phyloP scores from a whole-genome alignment of 2,329 filamentous ascomycete genomes.

The Teratosphaeria pseudoeucalypti region DNA sequence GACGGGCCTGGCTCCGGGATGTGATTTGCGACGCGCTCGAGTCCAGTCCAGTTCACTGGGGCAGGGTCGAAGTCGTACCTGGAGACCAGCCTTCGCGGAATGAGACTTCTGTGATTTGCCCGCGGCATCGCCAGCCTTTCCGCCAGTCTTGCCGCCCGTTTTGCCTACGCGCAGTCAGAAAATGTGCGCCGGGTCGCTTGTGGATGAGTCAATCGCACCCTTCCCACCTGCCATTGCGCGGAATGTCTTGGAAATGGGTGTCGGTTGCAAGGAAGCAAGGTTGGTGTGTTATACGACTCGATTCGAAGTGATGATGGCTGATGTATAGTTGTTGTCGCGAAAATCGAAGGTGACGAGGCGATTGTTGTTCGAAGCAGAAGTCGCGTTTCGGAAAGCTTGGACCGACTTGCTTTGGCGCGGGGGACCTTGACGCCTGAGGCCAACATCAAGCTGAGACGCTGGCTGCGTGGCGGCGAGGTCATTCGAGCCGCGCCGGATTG shows the following conservation, averaged over 20 bases:
- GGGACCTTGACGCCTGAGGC: background rate
- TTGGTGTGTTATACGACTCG: background rate
- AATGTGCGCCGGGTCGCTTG: conserved; percentile 10
- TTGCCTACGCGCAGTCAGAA: conserved; percentile 34
- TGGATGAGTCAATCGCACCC: conserved; percentile 54
- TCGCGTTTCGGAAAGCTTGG: background rate
- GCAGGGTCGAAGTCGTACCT: conserved; percentile 53
- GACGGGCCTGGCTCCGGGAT: conserved; percentile 4
- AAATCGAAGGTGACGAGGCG: background rate
- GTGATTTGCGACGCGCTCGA: conserved; percentile 20
- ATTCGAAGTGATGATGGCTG: background rate
- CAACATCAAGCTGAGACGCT: background rate
- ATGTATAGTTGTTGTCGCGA: background rate
- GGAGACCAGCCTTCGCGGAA: conserved; percentile 86
- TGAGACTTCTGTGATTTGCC: conserved; percentile 90
- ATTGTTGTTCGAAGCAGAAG: background rate
- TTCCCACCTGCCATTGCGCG: conserved; percentile 69
- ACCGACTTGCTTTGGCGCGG: background rate
- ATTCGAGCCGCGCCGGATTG: background rate
- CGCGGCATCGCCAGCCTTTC: conserved; percentile 59
- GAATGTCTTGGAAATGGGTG: background rate
- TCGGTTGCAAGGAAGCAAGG: background rate
- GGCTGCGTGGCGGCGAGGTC: background rate
- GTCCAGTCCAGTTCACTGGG: conserved; percentile 1
- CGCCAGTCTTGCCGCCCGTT: conserved; percentile 77